Conservation (phyloP, 257 asterid species). For the Solanum gandarillasii region DNA sequence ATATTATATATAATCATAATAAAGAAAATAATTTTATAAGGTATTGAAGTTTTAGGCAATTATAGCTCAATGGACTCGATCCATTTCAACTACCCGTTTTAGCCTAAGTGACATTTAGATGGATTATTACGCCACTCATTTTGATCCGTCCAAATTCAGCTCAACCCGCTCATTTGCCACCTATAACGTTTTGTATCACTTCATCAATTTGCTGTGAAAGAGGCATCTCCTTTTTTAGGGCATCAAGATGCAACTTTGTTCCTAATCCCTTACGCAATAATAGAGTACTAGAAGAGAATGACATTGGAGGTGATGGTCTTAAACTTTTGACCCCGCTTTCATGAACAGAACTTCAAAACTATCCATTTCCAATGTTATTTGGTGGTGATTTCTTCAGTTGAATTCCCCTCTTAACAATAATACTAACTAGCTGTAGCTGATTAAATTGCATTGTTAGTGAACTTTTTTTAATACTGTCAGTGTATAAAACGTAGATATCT, state of each 20-base stretch:
- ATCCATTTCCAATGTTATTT: not conserved
- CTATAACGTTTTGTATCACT: not conserved
- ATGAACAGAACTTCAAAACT: not conserved
- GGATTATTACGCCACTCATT: too few species aligned
- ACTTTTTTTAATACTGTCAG: not conserved
- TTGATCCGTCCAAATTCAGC: too few species aligned
- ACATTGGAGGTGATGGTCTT: not conserved
- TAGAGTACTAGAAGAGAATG: not conserved
- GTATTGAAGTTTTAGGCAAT: too few species aligned
- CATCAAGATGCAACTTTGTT: not conserved
- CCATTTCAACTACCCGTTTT: not conserved
- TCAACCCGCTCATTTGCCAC: not conserved
- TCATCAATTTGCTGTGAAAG: not conserved
- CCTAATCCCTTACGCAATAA: not conserved
- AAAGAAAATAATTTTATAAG: too few species aligned
- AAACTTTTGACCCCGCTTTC: not conserved
- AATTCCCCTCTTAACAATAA: not conserved
- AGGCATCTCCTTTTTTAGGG: not conserved
- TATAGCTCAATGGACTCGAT: too few species aligned
- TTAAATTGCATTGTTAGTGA: not conserved
- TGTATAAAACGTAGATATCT: not conserved
- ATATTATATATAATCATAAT: not conserved
- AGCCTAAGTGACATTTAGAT: too few species aligned
- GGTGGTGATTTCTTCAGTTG: not conserved
- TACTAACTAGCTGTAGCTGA: not conserved